These are phyloP conservation scores for Pseudopyricularia cyperi DNA, from an alignment of 2,329 filamentous ascomycete species.

Conservation along the genomic window DNA sequence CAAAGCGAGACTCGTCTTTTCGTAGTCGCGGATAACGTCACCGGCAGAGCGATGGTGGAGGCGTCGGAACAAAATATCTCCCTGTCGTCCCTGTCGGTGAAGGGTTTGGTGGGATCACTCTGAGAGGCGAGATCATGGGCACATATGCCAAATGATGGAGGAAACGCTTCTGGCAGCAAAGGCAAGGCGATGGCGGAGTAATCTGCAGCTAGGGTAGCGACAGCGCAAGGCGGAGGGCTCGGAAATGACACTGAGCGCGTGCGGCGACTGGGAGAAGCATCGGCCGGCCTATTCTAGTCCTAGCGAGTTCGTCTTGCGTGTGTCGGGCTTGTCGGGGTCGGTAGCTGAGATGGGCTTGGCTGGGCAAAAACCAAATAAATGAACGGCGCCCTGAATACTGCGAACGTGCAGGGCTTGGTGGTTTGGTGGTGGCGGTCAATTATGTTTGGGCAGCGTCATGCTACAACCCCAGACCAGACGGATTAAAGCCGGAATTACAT, in stretches of 20 bases:
- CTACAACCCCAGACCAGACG: not conserved
- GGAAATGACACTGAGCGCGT: not conserved
- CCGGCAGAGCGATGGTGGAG: not conserved
- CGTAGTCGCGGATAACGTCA: not conserved
- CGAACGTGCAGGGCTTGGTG: not conserved
- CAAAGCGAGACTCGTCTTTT: not conserved
- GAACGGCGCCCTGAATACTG: not conserved
- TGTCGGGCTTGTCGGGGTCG: not conserved
- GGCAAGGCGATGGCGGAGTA: not conserved
- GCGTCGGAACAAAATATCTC: not conserved
- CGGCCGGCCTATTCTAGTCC: not conserved
- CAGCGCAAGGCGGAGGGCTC: not conserved
- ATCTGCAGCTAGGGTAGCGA: not conserved
- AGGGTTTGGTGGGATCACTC: not conserved
- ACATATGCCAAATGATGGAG: too few species aligned
- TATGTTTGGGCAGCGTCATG: not conserved
- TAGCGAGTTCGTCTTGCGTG: not conserved
- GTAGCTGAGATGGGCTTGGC: not conserved
- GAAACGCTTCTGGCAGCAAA: too few species aligned
- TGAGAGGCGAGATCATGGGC: too few species aligned
- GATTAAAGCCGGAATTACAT: not conserved
- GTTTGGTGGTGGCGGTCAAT: not conserved
- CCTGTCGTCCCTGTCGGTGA: not conserved
- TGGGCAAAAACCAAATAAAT: too few species aligned
- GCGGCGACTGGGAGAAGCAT: not conserved